These are phyloP conservation scores for Trichoderma arundinaceum DNA, from an alignment of 2,329 filamentous ascomycete species.

Conservation along the genomic window DNA sequence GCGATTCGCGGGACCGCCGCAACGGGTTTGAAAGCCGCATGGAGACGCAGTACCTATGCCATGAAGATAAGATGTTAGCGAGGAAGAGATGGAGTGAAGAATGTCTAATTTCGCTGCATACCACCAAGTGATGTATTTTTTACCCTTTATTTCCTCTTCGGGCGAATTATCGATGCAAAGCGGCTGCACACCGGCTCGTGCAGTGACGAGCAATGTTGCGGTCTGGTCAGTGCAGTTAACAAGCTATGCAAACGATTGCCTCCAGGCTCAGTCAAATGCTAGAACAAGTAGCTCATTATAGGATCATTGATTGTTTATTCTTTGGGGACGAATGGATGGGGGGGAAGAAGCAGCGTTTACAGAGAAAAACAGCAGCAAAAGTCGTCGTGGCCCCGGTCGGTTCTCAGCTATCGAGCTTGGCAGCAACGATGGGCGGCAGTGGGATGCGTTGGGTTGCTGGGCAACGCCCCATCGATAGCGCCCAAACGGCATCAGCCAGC, in stretches of 20 bases:
- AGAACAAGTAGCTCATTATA: neutral
- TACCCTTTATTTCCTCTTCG: neutral
- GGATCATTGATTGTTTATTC: neutral
- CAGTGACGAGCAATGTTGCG: neutral
- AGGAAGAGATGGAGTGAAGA: neutral
- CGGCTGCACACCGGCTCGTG: slow-evolving; percentile 9
- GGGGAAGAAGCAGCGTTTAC: neutral
- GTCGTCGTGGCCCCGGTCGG: slow-evolving; percentile 4
- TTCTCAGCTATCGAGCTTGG: slow-evolving; percentile 8
- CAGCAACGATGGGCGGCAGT: neutral
- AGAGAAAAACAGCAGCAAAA: neutral
- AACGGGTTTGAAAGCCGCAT: slow-evolving; percentile 59
- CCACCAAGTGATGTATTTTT: neutral
- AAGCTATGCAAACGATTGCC: neutral
- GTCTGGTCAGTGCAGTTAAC: neutral
- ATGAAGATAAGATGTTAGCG: neutral
- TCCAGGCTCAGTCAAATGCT: neutral
- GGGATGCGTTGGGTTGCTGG: slow-evolving; percentile 28
- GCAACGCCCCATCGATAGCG: slow-evolving; percentile 27
- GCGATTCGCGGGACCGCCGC: slow-evolving; percentile 54
- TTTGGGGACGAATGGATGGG: neutral
- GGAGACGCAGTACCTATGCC: slow-evolving; percentile 27
- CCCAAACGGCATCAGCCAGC: neutral
- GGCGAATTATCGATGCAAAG: neutral
- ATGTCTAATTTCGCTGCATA: slow-evolving; percentile 3